These are phyloP conservation scores for Neurospora sp. DNA, from an alignment of 495 filamentous ascomycete genomes.

Conservation along the genomic window DNA sequence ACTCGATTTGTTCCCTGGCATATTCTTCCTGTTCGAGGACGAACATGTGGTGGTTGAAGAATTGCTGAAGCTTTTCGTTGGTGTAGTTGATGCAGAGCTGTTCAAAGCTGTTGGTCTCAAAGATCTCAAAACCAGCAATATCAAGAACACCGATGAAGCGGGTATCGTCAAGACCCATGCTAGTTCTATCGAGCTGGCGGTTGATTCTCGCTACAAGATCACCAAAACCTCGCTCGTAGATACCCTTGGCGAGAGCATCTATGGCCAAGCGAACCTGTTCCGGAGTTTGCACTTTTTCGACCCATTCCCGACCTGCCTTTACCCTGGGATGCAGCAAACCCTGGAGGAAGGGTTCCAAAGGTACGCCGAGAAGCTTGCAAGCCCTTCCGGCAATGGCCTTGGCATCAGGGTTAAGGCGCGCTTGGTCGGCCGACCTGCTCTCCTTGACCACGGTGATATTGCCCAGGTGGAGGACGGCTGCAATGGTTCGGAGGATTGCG, in stretches of 20 bases:
- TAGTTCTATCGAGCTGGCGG: slow-evolving; percentile 71
- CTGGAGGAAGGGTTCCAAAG: slow-evolving; percentile 72
- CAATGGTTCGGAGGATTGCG: slow-evolving; percentile 76
- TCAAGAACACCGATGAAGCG: slow-evolving; percentile 97
- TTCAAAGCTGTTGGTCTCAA: slow-evolving; percentile 96
- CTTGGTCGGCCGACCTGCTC: slow-evolving; percentile 83
- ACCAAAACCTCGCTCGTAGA: slow-evolving; percentile 93
- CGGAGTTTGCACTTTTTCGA: slow-evolving; percentile 93
- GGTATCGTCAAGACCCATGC: slow-evolving; percentile 71
- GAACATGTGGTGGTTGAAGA: slow-evolving; percentile 99
- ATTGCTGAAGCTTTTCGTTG: slow-evolving; percentile 98
- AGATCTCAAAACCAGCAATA: slow-evolving; percentile 99
- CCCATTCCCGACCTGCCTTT: slow-evolving; percentile 94
- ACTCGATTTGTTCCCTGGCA: slow-evolving; percentile 94
- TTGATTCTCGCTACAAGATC: slow-evolving; percentile 91
- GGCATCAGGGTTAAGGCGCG: slow-evolving; percentile 64
- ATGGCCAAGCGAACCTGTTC: slow-evolving; percentile 88
- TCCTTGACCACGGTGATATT: slow-evolving; percentile 86
- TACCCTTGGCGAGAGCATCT: slow-evolving; percentile 90
- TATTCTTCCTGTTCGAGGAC: slow-evolving; percentile 99
- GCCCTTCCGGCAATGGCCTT: slow-evolving; percentile 62
- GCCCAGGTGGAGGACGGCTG: slow-evolving; percentile 86
- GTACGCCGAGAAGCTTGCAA: slow-evolving; percentile 77
- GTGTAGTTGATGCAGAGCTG: slow-evolving; percentile 99
- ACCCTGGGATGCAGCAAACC: slow-evolving; percentile 86